Conservation (phyloP, 2,329 filamentous ascomycete species). For the Aspergillus jensenii region DNA sequence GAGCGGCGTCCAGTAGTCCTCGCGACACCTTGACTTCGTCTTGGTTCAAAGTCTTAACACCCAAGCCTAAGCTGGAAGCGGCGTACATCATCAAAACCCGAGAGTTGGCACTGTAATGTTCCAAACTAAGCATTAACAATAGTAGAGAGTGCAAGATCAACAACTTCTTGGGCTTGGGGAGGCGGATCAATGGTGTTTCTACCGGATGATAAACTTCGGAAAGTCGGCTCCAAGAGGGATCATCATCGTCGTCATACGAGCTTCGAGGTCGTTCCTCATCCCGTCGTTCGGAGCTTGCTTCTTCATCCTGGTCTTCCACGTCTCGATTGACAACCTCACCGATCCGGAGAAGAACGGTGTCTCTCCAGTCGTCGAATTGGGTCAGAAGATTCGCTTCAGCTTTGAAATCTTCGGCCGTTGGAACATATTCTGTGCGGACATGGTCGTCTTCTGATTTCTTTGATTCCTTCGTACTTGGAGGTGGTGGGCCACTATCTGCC, state of each 20-base stretch:
- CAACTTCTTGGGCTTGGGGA: conserved; percentile 49
- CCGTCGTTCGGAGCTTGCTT: conserved; percentile 22
- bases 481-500: conserved; percentile 9
- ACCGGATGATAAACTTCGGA: conserved; percentile 56
- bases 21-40: conserved; percentile 75
- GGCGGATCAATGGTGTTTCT: conserved; percentile 54
- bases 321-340: conserved; percentile 64
- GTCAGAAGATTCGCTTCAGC: conserved; percentile 60
- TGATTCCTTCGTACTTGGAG: conserved; percentile 1
- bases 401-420: conserved; percentile 50
- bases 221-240: conserved; percentile 27
- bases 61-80: conserved; percentile 69
- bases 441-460: neutral
- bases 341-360: conserved; percentile 66
- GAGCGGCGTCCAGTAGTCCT: conserved; percentile 72
- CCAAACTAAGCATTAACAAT: conserved; percentile 70
- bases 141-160: conserved; percentile 72
- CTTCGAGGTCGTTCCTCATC: conserved; percentile 23
- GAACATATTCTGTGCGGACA: conserved; percentile 9
- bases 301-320: conserved; percentile 41
- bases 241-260: conserved; percentile 19
- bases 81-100: conserved; percentile 70
- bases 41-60: conserved; percentile 62
- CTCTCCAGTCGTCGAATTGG: conserved; percentile 80
- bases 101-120: conserved; percentile 74